Percentiles rank a stretch among this genome's conserved stretches.
These are phyloP conservation scores for Sanghuangporus weigelae DNA, from an alignment of 1,284 basidiomycete genomes.

Conservation along the genomic window DNA sequence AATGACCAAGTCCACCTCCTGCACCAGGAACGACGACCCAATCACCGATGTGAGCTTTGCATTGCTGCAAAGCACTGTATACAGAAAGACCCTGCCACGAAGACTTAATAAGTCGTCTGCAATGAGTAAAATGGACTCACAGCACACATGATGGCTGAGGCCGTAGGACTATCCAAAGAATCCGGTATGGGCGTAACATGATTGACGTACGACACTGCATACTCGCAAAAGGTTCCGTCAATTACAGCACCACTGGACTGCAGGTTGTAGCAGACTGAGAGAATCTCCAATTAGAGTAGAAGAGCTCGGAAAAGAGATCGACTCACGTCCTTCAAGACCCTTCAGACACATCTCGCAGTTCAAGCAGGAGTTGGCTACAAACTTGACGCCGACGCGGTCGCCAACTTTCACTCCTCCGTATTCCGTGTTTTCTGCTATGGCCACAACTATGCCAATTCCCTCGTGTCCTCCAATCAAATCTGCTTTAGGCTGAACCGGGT, in stretches of 20 bases:
- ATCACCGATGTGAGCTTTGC: conserved; percentile 65
- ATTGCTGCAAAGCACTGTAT: conserved; percentile 81
- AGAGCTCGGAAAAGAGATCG: conserved; percentile 16
- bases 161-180: conserved; percentile 55
- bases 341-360: conserved; percentile 40
- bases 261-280: conserved; percentile 54
- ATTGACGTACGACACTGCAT: conserved; percentile 28
- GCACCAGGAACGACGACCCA: conserved; percentile 81
- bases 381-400: conserved; percentile 47
- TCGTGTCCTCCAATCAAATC: conserved; percentile 47
- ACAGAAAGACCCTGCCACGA: conserved; percentile 61
- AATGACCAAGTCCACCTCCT: conserved; percentile 69
- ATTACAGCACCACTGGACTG: conserved; percentile 49
- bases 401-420: conserved; percentile 33
- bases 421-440: conserved; percentile 37
- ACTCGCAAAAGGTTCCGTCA: conserved; percentile 28
- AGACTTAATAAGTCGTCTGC: conserved; percentile 24
- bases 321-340: conserved; percentile 31
- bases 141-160: conserved; percentile 81
- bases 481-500: conserved; percentile 35
- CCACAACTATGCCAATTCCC: conserved; percentile 37
- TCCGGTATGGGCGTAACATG: conserved; percentile 42
- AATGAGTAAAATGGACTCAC: conserved; percentile 34
- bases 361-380: conserved; percentile 42
- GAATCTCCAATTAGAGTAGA: neutral